Conservation (phyloP, 768 basidiomycete species). For the Phlebiopsis gigantea region DNA sequence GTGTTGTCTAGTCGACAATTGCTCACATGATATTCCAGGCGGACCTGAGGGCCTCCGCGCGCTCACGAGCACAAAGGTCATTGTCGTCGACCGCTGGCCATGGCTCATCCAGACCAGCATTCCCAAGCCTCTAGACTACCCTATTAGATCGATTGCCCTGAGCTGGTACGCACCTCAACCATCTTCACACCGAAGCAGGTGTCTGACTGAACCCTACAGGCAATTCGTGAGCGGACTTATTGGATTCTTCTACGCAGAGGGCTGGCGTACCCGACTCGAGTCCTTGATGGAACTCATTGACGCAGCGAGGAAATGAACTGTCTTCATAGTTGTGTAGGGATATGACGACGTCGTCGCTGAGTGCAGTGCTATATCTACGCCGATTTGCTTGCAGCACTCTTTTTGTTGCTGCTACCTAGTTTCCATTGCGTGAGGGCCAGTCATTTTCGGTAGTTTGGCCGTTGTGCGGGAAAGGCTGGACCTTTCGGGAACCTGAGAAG, state of each 20-base stretch:
- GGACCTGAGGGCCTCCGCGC: constrained; percentile 91
- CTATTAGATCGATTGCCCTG: constrained; percentile 61
- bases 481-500: not conserved
- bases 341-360: not conserved
- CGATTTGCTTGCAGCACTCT: not conserved
- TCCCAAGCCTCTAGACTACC: constrained; percentile 83
- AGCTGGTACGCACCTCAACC: constrained; percentile 57
- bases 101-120: constrained; percentile 79
- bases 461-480: not conserved
- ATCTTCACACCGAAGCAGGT: not conserved
- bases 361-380: not conserved
- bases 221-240: constrained; percentile 47
- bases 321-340: not conserved
- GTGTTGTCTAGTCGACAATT: not conserved
- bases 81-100: constrained; percentile 84
- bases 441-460: not conserved
- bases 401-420: not conserved
- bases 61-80: constrained; percentile 83
- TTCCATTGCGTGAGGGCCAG: not conserved
- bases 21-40: constrained; percentile 35
- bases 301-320: constrained; percentile 28
- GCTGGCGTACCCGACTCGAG: constrained; percentile 38
- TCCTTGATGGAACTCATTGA: constrained; percentile 34
- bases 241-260: constrained; percentile 43
- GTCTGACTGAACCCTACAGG: constrained; percentile 26